phyloP scores from a whole-genome alignment of 768 basidiomycete species.

The Phanerochaete sordida region DNA sequence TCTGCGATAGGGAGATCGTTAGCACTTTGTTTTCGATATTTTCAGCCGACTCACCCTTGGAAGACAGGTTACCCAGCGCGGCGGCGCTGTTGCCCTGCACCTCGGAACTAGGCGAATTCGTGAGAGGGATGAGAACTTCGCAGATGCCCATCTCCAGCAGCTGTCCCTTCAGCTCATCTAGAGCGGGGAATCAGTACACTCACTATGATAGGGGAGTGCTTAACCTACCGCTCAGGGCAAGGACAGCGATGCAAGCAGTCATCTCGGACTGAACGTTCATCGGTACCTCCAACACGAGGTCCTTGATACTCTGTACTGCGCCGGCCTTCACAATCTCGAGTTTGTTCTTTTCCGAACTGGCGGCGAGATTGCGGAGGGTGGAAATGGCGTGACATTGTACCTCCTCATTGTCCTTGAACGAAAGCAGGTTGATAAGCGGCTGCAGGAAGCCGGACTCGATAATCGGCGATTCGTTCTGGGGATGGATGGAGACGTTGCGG shows the following conservation, averaged over 20 bases:
- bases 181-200: neutral
- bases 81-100: slow-evolving; percentile 99
- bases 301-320: slow-evolving; percentile 94
- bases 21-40: neutral
- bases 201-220: neutral
- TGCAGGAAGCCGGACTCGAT: slow-evolving; percentile 98
- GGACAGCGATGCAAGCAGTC: slow-evolving; percentile 97
- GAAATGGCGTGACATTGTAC: slow-evolving; percentile 99
- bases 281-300: slow-evolving; percentile 91
- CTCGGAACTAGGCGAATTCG: slow-evolving; percentile 93
- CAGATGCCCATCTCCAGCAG: slow-evolving; percentile 98
- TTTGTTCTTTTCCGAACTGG: slow-evolving; percentile 98
- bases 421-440: slow-evolving; percentile 91
- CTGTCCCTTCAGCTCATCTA: slow-evolving; percentile 96
- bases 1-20: slow-evolving; percentile 40
- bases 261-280: slow-evolving; percentile 98
- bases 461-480: slow-evolving; percentile 97
- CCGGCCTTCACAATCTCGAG: slow-evolving; percentile 97
- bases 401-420: slow-evolving; percentile 99
- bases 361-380: slow-evolving; percentile 93
- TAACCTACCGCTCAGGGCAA: slow-evolving; percentile 88
- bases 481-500: slow-evolving; percentile 98
- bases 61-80: slow-evolving; percentile 94
- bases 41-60: slow-evolving; percentile 62
- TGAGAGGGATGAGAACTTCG: slow-evolving; percentile 94